Evolutionary conservation across 2,329 filamentous ascomycete genomes (phyloP).

Genomic region (Aspergillus neoniger): DNA sequence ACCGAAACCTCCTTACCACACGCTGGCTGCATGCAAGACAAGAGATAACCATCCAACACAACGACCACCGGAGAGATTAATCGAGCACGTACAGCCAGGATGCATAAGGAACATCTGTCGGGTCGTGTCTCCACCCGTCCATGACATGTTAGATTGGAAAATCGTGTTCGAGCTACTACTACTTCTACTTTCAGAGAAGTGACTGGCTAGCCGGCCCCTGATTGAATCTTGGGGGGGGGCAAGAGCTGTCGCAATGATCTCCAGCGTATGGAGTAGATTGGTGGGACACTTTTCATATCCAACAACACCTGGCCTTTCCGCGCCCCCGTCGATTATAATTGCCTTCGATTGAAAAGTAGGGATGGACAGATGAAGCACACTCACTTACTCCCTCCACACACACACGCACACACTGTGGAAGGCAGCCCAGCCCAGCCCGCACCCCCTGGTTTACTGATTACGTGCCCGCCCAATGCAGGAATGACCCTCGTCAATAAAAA

Average conservation of each 20-base stretch:
- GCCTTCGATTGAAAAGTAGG: background rate
- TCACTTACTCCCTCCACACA: too few relatives aligned
- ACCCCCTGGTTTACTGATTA: background rate
- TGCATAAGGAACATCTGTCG: constrained; percentile 1
- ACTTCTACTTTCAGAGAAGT: too few relatives aligned
- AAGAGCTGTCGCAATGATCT: background rate
- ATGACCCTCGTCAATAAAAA: background rate
- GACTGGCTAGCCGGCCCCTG: background rate
- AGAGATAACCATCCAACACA: background rate
- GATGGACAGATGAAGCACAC: background rate
- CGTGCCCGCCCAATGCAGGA: background rate
- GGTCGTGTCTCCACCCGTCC: background rate
- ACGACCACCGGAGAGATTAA: background rate
- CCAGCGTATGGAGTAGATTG: background rate
- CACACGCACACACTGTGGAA: too few relatives aligned
- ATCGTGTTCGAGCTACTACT: background rate
- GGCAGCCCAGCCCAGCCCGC: too few relatives aligned
- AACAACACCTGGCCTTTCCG: background rate
- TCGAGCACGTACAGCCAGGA: constrained; percentile 1
- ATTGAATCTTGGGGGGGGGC: background rate
- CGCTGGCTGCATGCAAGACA: constrained; percentile 4
- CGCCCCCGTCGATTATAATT: background rate
- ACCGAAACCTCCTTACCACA: constrained; percentile 1
- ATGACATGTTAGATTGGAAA: constrained; percentile 1
- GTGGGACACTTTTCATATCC: background rate